Conservation (phyloP, 177 flowering plant genomes). For the Telopea speciosissima region DNA sequence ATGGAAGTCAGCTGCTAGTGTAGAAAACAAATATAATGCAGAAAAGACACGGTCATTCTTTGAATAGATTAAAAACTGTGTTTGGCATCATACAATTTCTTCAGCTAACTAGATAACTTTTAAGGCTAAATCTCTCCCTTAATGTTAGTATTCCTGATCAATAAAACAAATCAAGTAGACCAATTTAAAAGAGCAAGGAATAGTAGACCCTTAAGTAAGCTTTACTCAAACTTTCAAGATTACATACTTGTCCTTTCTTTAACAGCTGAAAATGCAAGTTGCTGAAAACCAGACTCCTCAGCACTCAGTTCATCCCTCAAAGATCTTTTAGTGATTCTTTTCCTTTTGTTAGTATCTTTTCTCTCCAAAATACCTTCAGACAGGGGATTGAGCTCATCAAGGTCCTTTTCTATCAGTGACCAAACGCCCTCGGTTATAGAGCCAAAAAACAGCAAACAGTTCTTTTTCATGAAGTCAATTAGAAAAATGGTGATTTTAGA, state of each 20-base stretch:
- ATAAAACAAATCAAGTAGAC: no score
- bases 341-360: slow-evolving; percentile 21
- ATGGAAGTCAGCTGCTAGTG: background rate
- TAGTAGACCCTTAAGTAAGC: no score
- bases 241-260: slow-evolving; percentile 52
- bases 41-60: background rate
- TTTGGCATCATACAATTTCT: no score
- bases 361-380: slow-evolving; percentile 15
- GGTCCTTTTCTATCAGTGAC: slow-evolving; percentile 64
- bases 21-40: background rate
- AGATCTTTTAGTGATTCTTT: slow-evolving; percentile 21
- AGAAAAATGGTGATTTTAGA: slow-evolving; percentile 61
- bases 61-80: no score
- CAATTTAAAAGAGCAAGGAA: no score
- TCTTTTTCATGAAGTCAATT: slow-evolving; percentile 49
- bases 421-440: slow-evolving; percentile 59
- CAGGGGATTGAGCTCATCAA: slow-evolving; percentile 15
- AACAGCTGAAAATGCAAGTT: slow-evolving; percentile 61
- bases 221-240: background rate
- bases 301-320: slow-evolving; percentile 12
- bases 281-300: slow-evolving; percentile 28
- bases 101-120: background rate
- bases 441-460: slow-evolving; percentile 48
- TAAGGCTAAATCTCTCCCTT: background rate
- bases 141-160: no score